Percentiles rank a stretch among this genome's conserved stretches.
These are phyloP conservation scores for Corynascus novoguineensis DNA, from an alignment of 495 filamentous ascomycete species.

Conservation along the genomic window DNA sequence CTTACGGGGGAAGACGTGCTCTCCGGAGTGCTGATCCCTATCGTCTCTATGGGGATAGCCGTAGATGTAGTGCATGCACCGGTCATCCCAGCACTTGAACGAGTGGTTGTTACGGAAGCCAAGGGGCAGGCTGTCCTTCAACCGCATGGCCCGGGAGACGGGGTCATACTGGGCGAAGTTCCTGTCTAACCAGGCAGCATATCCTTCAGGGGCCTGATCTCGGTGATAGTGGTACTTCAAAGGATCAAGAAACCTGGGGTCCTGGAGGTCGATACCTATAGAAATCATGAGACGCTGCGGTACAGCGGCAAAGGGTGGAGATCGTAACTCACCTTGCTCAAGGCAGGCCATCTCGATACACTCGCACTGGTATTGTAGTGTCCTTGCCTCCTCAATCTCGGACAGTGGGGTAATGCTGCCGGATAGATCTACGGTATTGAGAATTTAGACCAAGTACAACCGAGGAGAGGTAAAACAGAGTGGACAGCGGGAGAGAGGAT, in stretches of 20 bases:
- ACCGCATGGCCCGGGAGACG: slow-evolving; percentile 36
- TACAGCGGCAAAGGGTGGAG: not conserved
- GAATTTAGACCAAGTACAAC: slow-evolving; percentile 29
- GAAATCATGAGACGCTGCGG: slow-evolving; percentile 12
- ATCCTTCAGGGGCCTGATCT: slow-evolving; percentile 41
- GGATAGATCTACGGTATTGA: slow-evolving; percentile 33
- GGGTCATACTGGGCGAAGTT: slow-evolving; percentile 44
- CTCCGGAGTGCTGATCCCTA: slow-evolving; percentile 42
- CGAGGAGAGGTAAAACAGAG: not conserved
- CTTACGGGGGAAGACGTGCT: slow-evolving; percentile 38
- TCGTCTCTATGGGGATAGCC: slow-evolving; percentile 43
- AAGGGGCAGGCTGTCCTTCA: slow-evolving; percentile 38
- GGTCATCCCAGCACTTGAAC: slow-evolving; percentile 47
- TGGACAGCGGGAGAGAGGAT: slow-evolving; percentile 10
- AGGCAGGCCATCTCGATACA: slow-evolving; percentile 46
- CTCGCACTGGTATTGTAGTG: slow-evolving; percentile 46
- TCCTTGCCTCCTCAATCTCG: slow-evolving; percentile 46
- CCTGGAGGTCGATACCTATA: slow-evolving; percentile 42
- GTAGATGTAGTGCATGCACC: slow-evolving; percentile 48
- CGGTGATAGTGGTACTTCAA: slow-evolving; percentile 34
- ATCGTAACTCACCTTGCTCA: slow-evolving; percentile 39
- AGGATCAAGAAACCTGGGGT: slow-evolving; percentile 38
- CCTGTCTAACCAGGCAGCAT: slow-evolving; percentile 41
- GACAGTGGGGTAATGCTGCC: slow-evolving; percentile 40
- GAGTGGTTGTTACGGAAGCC: slow-evolving; percentile 37